Evolutionary conservation across 78 protist species (phyloP).

Genomic region (Dictyostelium discoideum): DNA sequence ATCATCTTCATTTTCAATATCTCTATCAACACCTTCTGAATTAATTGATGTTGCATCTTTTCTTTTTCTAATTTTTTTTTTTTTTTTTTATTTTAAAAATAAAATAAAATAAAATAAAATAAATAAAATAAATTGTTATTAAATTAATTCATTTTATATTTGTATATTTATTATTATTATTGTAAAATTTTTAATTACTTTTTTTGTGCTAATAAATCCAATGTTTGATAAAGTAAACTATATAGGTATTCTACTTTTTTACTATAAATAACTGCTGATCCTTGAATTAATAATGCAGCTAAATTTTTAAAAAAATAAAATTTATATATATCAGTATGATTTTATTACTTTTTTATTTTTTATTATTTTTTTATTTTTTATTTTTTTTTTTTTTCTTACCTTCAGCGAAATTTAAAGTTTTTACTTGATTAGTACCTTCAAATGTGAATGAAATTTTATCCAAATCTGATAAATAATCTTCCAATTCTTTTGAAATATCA

Average conservation of each 20-base stretch:
- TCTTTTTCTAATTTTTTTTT: slow-evolving; percentile 59
- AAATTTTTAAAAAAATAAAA: neutral
- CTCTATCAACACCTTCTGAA: slow-evolving; percentile 47
- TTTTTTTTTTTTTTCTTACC: slow-evolving; percentile 39
- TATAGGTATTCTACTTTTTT: slow-evolving; percentile 94
- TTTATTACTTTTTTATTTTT: too few species aligned
- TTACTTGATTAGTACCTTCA: slow-evolving; percentile 65
- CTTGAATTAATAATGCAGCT: slow-evolving; percentile 96
- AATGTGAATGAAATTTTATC: slow-evolving; percentile 69
- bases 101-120: neutral
- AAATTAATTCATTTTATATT: neutral
- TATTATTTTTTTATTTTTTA: neutral
- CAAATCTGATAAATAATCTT: slow-evolving; percentile 88
- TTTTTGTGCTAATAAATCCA: slow-evolving; percentile 74
- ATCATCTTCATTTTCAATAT: slow-evolving; percentile 29
- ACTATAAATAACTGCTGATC: slow-evolving; percentile 93
- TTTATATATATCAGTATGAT: neutral
- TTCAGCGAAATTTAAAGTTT: slow-evolving; percentile 92
- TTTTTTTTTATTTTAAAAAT: too few species aligned
- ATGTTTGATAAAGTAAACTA: slow-evolving; percentile 83
- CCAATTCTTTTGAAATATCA: slow-evolving; percentile 93
- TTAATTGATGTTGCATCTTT: slow-evolving; percentile 47
- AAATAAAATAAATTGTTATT: neutral
- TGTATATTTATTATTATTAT: neutral
- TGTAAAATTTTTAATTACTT: slow-evolving; percentile 5